Conservation (phyloP, 306 rosid species). For the Hippophae gyantsensis region DNA sequence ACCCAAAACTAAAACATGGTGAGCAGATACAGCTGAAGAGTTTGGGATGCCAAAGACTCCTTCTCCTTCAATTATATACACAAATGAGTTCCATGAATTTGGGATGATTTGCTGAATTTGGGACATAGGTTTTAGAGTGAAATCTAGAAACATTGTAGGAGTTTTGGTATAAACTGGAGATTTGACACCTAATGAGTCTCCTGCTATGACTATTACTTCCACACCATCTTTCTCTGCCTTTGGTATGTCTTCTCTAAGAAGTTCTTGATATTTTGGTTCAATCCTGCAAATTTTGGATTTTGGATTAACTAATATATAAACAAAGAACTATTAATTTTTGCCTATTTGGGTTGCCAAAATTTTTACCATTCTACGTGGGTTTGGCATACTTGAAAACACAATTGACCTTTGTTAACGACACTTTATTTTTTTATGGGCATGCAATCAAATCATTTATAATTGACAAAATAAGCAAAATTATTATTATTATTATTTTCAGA, state of each 20-base stretch:
- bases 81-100: constrained; percentile 68
- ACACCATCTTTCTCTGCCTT: constrained; percentile 61
- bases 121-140: constrained; percentile 50
- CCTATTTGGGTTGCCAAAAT: too few relatives aligned
- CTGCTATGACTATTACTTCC: constrained; percentile 72
- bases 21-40: constrained; percentile 34
- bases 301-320: too few relatives aligned
- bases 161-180: constrained; percentile 79
- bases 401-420: too few relatives aligned
- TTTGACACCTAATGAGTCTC: constrained; percentile 72
- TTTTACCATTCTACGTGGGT: too few relatives aligned
- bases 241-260: constrained; percentile 48
- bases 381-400: too few relatives aligned
- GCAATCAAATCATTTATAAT: too few relatives aligned
- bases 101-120: constrained; percentile 63
- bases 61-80: constrained; percentile 75
- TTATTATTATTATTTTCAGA: too few relatives aligned
- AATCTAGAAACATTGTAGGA: constrained; percentile 77
- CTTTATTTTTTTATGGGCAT: too few relatives aligned
- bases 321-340: too few relatives aligned
- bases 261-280: constrained; percentile 81
- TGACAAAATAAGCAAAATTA: too few relatives aligned
- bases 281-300: constrained; percentile 37
- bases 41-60: constrained; percentile 51
- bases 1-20: constrained; percentile 60